phyloP scores from a whole-genome alignment of 2,329 filamentous ascomycete genomes.

The Paecilomyces sp. region DNA sequence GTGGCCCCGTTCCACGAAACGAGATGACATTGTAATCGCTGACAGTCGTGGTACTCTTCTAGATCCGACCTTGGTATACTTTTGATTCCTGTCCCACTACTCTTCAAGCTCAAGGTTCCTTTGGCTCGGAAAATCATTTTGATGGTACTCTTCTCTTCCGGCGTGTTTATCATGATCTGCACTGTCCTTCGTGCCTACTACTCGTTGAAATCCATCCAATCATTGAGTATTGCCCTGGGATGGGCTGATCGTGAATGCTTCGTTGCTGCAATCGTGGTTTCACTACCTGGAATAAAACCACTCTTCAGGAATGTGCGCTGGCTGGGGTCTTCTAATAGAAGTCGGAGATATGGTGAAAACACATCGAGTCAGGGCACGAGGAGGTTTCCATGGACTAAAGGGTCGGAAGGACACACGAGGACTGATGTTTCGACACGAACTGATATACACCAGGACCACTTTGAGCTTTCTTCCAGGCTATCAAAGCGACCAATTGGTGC shows the following conservation, averaged over 20 bases:
- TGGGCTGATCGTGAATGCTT: slow-evolving; percentile 20
- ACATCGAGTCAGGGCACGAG: background rate
- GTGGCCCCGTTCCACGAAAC: background rate
- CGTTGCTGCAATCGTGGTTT: slow-evolving; percentile 17
- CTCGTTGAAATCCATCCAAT: slow-evolving; percentile 13
- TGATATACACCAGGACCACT: background rate
- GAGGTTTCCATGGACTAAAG: background rate
- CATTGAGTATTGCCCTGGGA: slow-evolving; percentile 13
- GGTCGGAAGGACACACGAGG: background rate
- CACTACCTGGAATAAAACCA: slow-evolving; percentile 17
- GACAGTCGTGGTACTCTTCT: background rate
- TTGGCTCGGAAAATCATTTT: slow-evolving; percentile 15
- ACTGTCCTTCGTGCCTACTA: slow-evolving; percentile 19
- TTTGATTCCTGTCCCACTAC: slow-evolving; percentile 14
- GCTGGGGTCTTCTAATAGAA: slow-evolving; percentile 8
- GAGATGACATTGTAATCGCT: background rate
- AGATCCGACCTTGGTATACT: slow-evolving; percentile 15
- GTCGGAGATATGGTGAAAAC: slow-evolving; percentile 4
- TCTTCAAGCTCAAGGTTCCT: slow-evolving; percentile 12
- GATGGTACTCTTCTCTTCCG: slow-evolving; percentile 16
- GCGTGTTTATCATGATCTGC: slow-evolving; percentile 20
- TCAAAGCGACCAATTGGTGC: background rate
- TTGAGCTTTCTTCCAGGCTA: background rate
- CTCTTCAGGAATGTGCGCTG: slow-evolving; percentile 12
- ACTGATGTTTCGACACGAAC: background rate